A percentile compares a stretch with the other conserved stretches of the same genome.
phyloP scores from a whole-genome alignment of 345 rosid genomes.

The Schrenkiella parvula region DNA sequence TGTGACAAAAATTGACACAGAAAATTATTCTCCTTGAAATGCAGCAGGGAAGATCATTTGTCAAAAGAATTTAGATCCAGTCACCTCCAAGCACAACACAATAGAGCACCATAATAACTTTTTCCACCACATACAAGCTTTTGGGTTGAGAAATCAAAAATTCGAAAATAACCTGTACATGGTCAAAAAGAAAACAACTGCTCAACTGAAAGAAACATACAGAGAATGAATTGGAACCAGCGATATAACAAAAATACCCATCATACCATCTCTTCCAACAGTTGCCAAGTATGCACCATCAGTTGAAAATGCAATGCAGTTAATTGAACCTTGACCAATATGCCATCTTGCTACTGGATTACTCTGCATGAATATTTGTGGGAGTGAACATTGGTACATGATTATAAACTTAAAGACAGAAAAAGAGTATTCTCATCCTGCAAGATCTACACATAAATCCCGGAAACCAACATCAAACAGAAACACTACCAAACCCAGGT shows the following conservation, averaged over 20 bases:
- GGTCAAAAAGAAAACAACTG: neutral
- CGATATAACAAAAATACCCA: neutral
- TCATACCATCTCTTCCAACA: constrained; percentile 95
- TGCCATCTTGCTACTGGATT: constrained; percentile 98
- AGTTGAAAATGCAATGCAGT: constrained; percentile 73
- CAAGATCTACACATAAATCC: neutral
- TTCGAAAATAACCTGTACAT: constrained; percentile 75
- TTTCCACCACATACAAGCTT: constrained; percentile 35
- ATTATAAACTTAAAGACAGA: neutral
- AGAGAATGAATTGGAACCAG: neutral
- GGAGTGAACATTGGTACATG: constrained; percentile 18
- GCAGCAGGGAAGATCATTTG: constrained; percentile 57
- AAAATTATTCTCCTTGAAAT: neutral
- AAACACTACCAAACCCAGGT: constrained; percentile 6
- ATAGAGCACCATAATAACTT: constrained; percentile 31
- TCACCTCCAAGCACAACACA: constrained; percentile 40
- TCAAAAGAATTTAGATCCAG: constrained; percentile 11
- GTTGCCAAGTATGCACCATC: constrained; percentile 81
- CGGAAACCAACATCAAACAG: neutral
- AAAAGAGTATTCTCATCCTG: neutral
- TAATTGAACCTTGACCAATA: constrained; percentile 86
- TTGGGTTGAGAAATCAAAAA: constrained; percentile 62
- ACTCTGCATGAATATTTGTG: constrained; percentile 55
- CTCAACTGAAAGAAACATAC: neutral
- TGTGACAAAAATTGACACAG: neutral